Base-by-base conservation (phyloP, 2,329 filamentous ascomycete genomes). In the Aspergillus clavatus region DNA sequence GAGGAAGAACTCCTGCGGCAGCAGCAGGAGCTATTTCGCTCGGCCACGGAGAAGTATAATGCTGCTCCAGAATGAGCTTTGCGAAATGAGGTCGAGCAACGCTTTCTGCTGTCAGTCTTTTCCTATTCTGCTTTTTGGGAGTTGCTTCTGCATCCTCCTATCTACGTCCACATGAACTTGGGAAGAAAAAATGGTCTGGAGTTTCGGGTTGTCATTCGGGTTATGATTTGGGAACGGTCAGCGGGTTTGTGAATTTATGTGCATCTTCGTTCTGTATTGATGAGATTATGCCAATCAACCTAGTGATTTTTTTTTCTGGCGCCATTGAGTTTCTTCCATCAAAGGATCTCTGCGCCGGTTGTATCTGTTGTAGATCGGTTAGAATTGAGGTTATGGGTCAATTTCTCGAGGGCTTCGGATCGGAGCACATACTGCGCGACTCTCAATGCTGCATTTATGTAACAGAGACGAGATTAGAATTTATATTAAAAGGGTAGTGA, bases 11-110 rank as follows among this genome's bases (percentile, higher is more conserved):
- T 98, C 39, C 81, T 93, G 46, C 80, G 84, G 39, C 81, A 95
- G 61, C 93, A 98, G 66, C 85, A 93, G 67, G 89, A 95, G 67
- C 81, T 96, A 56, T 97, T 98, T 69, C 84, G 86, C 35, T 84
- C 82, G 47, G 90, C 89, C 1, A 84, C 82, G 1, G 82, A 83
- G 53, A 85, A 86, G 58, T 87, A 85, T 67, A 81, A 82, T 52
- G 74, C 74, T 40, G 73, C 60, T 22, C 72, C 72, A 11, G 68
- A 72, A 45, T 65, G 52, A 56, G 40, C 19, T 16, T 23, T 26
- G 19, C 40, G 33, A 40, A 28, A 23, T 31, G 14, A 28, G 27
- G 36, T 31, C n/a, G n/a, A n/a, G n/a, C n/a, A n/a, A 43, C 49
- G 52, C 43, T 18, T 40, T 23, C 40, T 8, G 43, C 21, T 41